Percentiles rank a stretch among this genome's conserved stretches.
phyloP scores from a whole-genome alignment of 495 filamentous ascomycete genomes.

The Neurospora africana region DNA sequence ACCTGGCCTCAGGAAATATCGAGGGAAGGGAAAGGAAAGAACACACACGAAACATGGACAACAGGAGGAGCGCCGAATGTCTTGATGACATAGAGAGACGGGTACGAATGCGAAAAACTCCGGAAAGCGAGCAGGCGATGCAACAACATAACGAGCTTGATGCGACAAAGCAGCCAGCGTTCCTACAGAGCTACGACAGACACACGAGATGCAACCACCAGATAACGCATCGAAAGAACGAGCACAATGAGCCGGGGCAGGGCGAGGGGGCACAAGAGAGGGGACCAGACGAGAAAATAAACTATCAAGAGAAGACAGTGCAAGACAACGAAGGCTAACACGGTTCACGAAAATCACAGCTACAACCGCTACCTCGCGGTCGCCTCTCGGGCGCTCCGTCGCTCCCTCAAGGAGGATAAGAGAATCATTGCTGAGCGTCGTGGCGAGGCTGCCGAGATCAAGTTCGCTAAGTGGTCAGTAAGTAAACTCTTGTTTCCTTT shows the following conservation, averaged over 20 bases:
- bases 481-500: constrained; percentile 27
- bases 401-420: constrained; percentile 89
- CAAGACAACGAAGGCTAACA: constrained; percentile 11
- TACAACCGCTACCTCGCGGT: constrained; percentile 79
- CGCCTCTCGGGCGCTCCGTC: constrained; percentile 68
- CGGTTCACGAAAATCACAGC: constrained; percentile 29
- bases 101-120: neutral
- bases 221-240: neutral
- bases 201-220: neutral
- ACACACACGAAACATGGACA: neutral
- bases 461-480: constrained; percentile 96
- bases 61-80: neutral
- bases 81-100: neutral
- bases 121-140: neutral
- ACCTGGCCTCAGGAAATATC: neutral
- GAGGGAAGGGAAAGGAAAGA: neutral
- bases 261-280: neutral
- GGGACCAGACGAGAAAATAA: neutral
- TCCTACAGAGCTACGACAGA: neutral
- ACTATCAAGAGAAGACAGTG: neutral
- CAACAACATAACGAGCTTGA: neutral
- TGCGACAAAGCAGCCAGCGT: neutral
- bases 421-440: constrained; percentile 79
- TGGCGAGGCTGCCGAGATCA: constrained; percentile 69
- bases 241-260: neutral